These are phyloP conservation scores for Simplicillium aogashimaense DNA, from an alignment of 2,329 filamentous ascomycete species.

Conservation along the genomic window DNA sequence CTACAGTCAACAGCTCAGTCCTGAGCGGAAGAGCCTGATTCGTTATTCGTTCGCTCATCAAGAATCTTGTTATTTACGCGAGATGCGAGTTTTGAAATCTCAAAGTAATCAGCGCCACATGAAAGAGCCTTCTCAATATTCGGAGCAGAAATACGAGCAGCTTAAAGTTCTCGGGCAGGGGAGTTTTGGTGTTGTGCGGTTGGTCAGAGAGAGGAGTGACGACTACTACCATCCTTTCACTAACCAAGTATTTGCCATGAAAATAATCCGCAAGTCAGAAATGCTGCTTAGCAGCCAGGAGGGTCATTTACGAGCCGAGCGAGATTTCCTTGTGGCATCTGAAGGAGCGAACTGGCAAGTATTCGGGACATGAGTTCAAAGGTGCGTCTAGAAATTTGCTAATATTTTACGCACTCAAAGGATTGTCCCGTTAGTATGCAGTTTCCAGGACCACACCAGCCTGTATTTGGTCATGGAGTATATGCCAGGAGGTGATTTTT, in stretches of 20 bases:
- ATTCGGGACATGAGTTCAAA: background rate
- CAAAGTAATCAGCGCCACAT: conserved; percentile 28
- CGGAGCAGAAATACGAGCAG: conserved; percentile 52
- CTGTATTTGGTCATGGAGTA: conserved; percentile 97
- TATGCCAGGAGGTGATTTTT: conserved; percentile 92
- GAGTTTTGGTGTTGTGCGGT: conserved; percentile 83
- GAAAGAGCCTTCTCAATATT: conserved; percentile 5
- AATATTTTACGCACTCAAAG: conserved; percentile 29
- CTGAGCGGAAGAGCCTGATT: conserved; percentile 41
- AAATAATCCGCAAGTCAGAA: conserved; percentile 86
- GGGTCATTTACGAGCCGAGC: conserved; percentile 80
- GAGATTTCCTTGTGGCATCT: conserved; percentile 83
- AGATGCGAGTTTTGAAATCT: conserved; percentile 59
- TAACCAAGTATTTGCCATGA: conserved; percentile 79
- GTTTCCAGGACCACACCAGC: conserved; percentile 77
- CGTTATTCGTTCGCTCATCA: conserved; percentile 51
- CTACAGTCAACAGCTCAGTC: conserved; percentile 37
- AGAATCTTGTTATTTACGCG: conserved; percentile 68
- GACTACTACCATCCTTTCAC: conserved; percentile 15
- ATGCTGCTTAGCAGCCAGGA: conserved; percentile 91
- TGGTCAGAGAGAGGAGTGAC: conserved; percentile 58
- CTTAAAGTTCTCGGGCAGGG: conserved; percentile 82
- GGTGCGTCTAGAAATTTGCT: background rate
- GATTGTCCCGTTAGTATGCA: conserved; percentile 80
- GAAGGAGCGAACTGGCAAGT: conserved; percentile 71